Evolutionary conservation across 495 filamentous ascomycete species (phyloP), one percentile per base, ranked within the genome.

Genomic region (Xylaria grammica): DNA sequence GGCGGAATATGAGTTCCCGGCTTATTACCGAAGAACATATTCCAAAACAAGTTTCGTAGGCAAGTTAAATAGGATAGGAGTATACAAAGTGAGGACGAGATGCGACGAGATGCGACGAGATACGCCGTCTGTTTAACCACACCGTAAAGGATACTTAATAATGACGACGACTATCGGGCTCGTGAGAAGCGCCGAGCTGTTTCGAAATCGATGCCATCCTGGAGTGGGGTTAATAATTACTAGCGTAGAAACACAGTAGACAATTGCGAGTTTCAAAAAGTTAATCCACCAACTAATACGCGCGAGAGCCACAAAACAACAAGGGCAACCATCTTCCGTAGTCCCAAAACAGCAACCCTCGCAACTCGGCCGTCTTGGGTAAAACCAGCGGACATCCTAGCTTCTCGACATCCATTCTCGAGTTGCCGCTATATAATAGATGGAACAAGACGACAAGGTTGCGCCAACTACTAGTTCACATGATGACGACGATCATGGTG

Each of bases 231-330:
- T 4, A 38, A 57, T 30, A 32, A 4, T 45, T 32, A 10, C n/a
- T 59, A n/a, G n/a, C n/a, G n/a, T n/a, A n/a, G n/a, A n/a, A n/a
- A n/a, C n/a, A n/a, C n/a, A n/a, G n/a, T n/a, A n/a, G n/a, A n/a
- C n/a, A n/a, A n/a, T n/a, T n/a, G n/a, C n/a, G 5, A 38, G 27
- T 48, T 20, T 32, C 27, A 32, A 20, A 44, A 8, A 59, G 50
- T 44, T 62, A 53, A 53, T 62, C 60, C 60, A 62, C 60, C 60
- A 62, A 61, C 60, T 42, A 45, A 17, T 32, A 20, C 22, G 7
- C 10, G 7, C 34, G 17, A 30, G 26, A 22, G 27, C 34, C 60
- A 30, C 32, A 32, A 17, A 22, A 32, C 4, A 32, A 10, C 32
- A 19, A 44, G 60, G 60, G n/a, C 34, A 27, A 54, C 24, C 34